Evolutionary conservation across 2,329 filamentous ascomycete species (phyloP).

Genomic region (Penicillium sp.): DNA sequence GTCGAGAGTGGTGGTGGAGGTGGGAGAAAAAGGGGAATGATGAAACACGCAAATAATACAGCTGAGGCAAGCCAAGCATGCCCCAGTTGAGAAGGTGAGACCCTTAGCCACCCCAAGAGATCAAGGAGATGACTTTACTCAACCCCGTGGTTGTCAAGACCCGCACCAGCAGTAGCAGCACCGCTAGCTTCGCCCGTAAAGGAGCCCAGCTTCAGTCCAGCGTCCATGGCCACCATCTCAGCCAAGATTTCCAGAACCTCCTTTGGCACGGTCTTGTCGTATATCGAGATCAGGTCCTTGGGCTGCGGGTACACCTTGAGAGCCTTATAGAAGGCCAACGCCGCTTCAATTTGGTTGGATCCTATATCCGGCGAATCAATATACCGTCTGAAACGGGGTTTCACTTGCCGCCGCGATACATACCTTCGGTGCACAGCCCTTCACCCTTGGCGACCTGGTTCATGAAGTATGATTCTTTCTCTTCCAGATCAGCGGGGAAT

Average conservation of each 20-base stretch:
- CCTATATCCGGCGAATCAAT: background rate
- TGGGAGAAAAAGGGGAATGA: conserved; percentile 6
- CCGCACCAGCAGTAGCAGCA: no score
- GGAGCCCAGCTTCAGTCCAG: conserved; percentile 58
- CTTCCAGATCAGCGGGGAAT: conserved; percentile 83
- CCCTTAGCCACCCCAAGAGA: background rate
- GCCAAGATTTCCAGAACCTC: conserved; percentile 93
- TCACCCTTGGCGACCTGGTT: conserved; percentile 88
- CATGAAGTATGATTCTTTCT: conserved; percentile 96
- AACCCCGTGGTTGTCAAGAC: conserved; percentile 35
- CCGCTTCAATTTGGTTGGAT: conserved; percentile 61
- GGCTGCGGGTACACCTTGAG: conserved; percentile 97
- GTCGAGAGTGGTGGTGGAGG: conserved; percentile 1
- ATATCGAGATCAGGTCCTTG: conserved; percentile 87
- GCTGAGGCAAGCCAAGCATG: conserved; percentile 6
- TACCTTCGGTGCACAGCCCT: conserved; percentile 74
- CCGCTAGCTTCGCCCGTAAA: conserved; percentile 32
- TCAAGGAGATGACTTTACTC: conserved; percentile 26
- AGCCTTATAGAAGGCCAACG: conserved; percentile 94
- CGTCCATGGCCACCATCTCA: conserved; percentile 95
- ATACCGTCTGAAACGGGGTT: background rate
- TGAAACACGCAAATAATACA: conserved; percentile 13
- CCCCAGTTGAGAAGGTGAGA: background rate
- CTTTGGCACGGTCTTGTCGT: conserved; percentile 98
- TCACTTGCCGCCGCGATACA: conserved; percentile 27